Conservation (phyloP, 176 grass and related monocot genomes). For the Oryza glumipatula region DNA sequence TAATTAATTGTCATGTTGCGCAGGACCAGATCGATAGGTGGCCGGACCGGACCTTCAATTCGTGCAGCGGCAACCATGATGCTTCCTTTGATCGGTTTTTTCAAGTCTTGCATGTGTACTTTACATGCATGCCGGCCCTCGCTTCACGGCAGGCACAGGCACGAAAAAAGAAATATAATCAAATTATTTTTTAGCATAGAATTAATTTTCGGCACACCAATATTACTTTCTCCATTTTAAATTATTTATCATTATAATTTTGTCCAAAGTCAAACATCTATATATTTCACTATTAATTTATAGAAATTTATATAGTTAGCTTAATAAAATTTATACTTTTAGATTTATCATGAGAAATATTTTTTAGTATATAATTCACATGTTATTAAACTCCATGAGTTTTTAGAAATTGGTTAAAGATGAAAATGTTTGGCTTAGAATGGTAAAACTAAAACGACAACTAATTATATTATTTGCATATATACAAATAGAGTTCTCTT, state of each 20-base stretch:
- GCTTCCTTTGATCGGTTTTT: slow-evolving; percentile 2
- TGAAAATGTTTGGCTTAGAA: too few species aligned
- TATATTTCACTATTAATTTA: too few species aligned
- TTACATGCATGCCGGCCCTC: neutral
- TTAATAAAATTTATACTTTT: too few species aligned
- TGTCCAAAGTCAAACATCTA: too few species aligned
- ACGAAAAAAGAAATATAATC: neutral
- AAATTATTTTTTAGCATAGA: neutral
- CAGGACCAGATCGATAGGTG: neutral
- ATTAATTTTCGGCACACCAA: neutral
- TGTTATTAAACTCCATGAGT: too few species aligned
- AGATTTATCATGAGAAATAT: too few species aligned
- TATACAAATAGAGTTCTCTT: neutral
- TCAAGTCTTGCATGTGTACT: neutral
- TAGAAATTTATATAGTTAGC: too few species aligned
- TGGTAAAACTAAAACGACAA: too few species aligned
- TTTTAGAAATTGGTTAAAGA: too few species aligned
- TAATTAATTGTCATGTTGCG: neutral
- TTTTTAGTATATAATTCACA: too few species aligned
- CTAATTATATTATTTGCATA: too few species aligned
- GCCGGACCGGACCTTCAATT: neutral
- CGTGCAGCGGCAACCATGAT: slow-evolving; percentile 21
- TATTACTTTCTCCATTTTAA: neutral
- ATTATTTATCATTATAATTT: too few species aligned
- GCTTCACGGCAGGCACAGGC: slow-evolving; percentile 10